These are phyloP conservation scores for Aspergillus ochraceus DNA, from an alignment of 2,329 filamentous ascomycete species.

Conservation along the genomic window DNA sequence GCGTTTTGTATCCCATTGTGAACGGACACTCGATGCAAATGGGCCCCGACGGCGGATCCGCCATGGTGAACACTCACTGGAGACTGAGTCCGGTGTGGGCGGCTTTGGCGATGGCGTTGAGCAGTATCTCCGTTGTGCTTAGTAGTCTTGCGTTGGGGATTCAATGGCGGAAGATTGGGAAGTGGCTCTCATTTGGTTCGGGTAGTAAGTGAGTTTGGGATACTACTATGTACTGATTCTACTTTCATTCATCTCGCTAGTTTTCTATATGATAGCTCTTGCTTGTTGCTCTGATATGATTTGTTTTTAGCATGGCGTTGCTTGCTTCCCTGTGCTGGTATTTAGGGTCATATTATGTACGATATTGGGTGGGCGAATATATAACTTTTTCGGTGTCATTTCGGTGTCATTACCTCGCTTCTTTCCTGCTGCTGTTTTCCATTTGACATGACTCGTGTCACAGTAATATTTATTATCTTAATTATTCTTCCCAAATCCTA, in stretches of 20 bases:
- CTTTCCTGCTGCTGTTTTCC: no score
- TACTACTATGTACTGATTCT: not conserved
- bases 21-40: slow-evolving; percentile 38
- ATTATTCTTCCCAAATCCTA: no score
- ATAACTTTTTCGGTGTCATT: no score
- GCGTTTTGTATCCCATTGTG: slow-evolving; percentile 67
- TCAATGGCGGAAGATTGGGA: slow-evolving; percentile 27
- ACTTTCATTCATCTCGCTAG: not conserved
- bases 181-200: slow-evolving; percentile 11
- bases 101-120: slow-evolving; percentile 86
- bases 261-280: not conserved
- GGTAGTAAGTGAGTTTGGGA: slow-evolving; percentile 1
- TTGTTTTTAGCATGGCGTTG: no score
- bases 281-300: not conserved
- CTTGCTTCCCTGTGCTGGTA: no score
- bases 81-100: slow-evolving; percentile 67
- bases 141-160: slow-evolving; percentile 74
- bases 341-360: not conserved
- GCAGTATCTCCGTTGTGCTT: slow-evolving; percentile 82
- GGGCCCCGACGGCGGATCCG: slow-evolving; percentile 30
- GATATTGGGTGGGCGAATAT: no score
- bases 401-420: no score
- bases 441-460: no score
- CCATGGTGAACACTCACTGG: slow-evolving; percentile 41
- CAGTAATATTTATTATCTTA: no score